Evolutionary conservation across 2,329 filamentous ascomycete species (phyloP), one percentile per base, ranked within the genome.

Genomic region (Plectosphaerella sp.): DNA sequence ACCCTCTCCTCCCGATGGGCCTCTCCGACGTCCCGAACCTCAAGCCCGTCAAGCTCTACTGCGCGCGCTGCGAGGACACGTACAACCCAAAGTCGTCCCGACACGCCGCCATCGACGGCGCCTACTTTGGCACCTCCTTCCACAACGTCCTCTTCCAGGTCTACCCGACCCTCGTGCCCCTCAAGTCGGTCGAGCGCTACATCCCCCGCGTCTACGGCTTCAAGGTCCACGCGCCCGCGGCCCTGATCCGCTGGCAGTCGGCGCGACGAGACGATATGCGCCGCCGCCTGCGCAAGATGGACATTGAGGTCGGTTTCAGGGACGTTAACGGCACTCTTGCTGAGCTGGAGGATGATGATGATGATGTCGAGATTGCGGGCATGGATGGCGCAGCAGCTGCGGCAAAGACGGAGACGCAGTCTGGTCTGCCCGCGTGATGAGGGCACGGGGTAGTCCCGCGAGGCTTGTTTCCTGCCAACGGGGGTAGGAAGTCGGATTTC

Each of bases 81-180:
- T 99, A 99, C 80, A 97, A 97, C 73, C 94, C 94, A 45, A 99
- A 99, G 71, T 97, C 94, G 4, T 93, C 91, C 18, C 90, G 94
- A 25, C 94, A 99, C 72, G 91, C 92, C 48, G 83, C 88, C 54
- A 97, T 99, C 64, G 94, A 99, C 68, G 94, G 94, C 57, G 94
- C 94, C 58, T 99, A 97, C 79, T 99, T 99, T 62, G 94, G 94
- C 61, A 92, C 93, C 47, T 96, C 90, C 3, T 99, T 99, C 78
- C 93, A 97, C 79, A 97, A 97, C 74, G 97, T 99, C 72, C 84
- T 99, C 57, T 97, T 99, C 77, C 94, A 99, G 71, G 94, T 99
- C 51, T 97, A 97, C 68, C 93, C 94, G 6, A 85, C 89, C 22
- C 80, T 99, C 61, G 84, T 95, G 49, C 94, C 94, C 3, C 77